These are phyloP conservation scores for Fomitopsis palustris DNA, from an alignment of 1,284 basidiomycete species.

Conservation along the genomic window DNA sequence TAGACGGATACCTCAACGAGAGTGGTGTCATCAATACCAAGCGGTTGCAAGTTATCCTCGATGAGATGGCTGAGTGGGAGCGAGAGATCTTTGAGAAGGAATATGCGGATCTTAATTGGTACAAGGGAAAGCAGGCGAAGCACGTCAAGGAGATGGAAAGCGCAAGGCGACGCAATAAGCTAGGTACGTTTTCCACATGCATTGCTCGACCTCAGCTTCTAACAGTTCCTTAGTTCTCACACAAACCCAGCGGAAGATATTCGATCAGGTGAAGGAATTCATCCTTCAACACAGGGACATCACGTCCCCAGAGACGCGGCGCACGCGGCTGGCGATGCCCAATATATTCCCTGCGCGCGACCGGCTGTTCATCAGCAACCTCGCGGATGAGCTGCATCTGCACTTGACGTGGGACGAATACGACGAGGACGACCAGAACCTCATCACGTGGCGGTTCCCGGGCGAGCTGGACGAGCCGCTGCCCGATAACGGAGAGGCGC, in stretches of 20 bases:
- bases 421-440: slow-evolving; percentile 77
- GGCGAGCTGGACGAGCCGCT: slow-evolving; percentile 41
- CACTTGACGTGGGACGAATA: slow-evolving; percentile 86
- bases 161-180: slow-evolving; percentile 43
- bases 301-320: slow-evolving; percentile 30
- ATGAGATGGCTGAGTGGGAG: slow-evolving; percentile 89
- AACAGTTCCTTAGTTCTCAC: slow-evolving; percentile 55
- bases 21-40: slow-evolving; percentile 79
- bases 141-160: slow-evolving; percentile 59
- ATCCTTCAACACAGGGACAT: slow-evolving; percentile 53
- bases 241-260: slow-evolving; percentile 68
- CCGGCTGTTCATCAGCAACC: slow-evolving; percentile 68
- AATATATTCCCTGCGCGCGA: slow-evolving; percentile 80
- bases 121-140: slow-evolving; percentile 84
- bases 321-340: slow-evolving; percentile 57
- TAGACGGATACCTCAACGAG: slow-evolving; percentile 95
- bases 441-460: slow-evolving; percentile 64
- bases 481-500: slow-evolving; percentile 32
- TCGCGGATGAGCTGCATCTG: slow-evolving; percentile 77
- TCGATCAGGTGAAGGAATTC: slow-evolving; percentile 74
- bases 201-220: background rate
- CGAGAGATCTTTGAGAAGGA: slow-evolving; percentile 89
- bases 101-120: slow-evolving; percentile 85
- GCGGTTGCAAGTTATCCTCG: slow-evolving; percentile 82
- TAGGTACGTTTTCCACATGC: slow-evolving; percentile 39